These are phyloP conservation scores for Nectriaceae sp. DNA, from an alignment of 2,329 filamentous ascomycete species.

Conservation along the genomic window DNA sequence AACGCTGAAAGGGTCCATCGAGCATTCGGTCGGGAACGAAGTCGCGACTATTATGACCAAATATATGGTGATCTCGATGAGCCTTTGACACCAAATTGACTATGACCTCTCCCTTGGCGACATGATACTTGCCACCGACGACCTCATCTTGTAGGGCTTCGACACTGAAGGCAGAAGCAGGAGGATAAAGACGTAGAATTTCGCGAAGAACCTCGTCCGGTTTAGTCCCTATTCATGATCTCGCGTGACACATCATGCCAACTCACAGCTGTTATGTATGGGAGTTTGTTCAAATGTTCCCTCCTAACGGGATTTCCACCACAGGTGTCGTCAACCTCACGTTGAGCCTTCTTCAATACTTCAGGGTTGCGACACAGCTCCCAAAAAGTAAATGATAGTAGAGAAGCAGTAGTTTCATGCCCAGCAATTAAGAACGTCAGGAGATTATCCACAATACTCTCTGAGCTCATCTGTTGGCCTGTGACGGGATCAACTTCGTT, in stretches of 20 bases:
- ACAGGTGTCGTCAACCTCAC: slow-evolving; percentile 63
- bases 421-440: slow-evolving; percentile 67
- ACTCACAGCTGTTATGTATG: too few species aligned
- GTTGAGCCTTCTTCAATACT: slow-evolving; percentile 55
- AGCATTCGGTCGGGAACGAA: slow-evolving; percentile 66
- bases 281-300: slow-evolving; percentile 61
- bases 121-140: slow-evolving; percentile 54
- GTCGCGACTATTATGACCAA: slow-evolving; percentile 55
- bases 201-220: slow-evolving; percentile 65
- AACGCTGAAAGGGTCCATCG: slow-evolving; percentile 48
- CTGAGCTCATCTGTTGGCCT: slow-evolving; percentile 59
- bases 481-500: slow-evolving; percentile 64
- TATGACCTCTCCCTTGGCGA: slow-evolving; percentile 48
- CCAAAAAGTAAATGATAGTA: slow-evolving; percentile 63
- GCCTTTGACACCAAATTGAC: slow-evolving; percentile 47
- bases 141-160: slow-evolving; percentile 37
- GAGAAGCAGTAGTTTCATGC: slow-evolving; percentile 66
- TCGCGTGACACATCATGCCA: too few species aligned
- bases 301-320: slow-evolving; percentile 55
- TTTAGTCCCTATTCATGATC: too few species aligned
- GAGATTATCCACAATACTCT: slow-evolving; percentile 65
- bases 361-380: slow-evolving; percentile 60
- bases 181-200: slow-evolving; percentile 34
- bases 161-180: slow-evolving; percentile 28
- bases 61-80: slow-evolving; percentile 59